Evolutionary conservation across 106 monocot genomes (phyloP).

Genomic region (Ottelia alismoides): DNA sequence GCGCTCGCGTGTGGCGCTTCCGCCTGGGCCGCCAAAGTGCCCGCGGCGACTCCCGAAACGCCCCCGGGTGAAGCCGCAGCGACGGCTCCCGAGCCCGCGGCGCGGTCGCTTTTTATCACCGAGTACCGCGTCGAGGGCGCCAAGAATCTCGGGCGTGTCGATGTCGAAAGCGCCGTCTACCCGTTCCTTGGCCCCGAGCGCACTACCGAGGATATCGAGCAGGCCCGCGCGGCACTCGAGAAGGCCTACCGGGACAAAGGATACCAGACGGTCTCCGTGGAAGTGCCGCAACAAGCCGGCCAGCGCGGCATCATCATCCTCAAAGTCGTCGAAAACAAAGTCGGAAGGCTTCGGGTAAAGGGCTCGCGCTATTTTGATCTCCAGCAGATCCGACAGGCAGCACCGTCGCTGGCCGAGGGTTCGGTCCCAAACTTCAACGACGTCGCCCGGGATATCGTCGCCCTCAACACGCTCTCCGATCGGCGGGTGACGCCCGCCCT

Average conservation of each 20-base stretch:
- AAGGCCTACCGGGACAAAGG: not conserved
- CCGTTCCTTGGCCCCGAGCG: not conserved
- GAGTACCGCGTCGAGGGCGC: not conserved
- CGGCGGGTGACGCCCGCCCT: not conserved
- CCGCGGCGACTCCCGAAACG: not conserved
- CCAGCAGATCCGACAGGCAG: not conserved
- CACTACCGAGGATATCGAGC: not conserved
- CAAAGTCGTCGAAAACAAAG: not conserved
- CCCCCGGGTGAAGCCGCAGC: not conserved
- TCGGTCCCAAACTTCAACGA: not conserved
- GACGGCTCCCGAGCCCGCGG: not conserved
- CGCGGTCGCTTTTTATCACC: not conserved
- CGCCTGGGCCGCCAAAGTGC: not conserved
- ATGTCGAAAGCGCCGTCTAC: not conserved
- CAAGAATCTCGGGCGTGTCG: not conserved
- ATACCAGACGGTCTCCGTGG: not conserved
- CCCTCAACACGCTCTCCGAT: not conserved
- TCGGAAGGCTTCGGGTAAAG: not conserved
- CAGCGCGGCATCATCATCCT: not conserved
- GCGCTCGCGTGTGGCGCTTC: too few species aligned
- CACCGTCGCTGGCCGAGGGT: not conserved
- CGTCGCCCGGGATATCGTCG: not conserved
- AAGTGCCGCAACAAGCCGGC: not conserved
- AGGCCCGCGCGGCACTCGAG: not conserved
- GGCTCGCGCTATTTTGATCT: not conserved